Evolutionary conservation across 2,329 filamentous ascomycete genomes (phyloP).

Genomic region (Nemania sp.): DNA sequence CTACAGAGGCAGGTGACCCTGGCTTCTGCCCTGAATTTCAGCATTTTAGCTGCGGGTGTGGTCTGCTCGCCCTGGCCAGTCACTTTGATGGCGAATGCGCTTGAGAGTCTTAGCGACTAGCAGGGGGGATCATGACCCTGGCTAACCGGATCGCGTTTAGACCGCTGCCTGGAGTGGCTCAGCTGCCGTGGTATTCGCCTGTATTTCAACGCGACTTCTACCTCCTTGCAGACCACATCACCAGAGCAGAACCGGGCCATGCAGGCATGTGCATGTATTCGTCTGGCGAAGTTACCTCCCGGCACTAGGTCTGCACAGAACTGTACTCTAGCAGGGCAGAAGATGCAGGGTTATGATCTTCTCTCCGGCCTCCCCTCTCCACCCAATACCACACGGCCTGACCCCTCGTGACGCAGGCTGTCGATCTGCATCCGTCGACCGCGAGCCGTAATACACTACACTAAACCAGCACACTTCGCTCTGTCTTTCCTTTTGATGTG

Average conservation of each 20-base stretch:
- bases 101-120: no score
- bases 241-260: constrained; percentile 1
- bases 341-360: constrained; percentile 20
- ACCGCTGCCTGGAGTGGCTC: constrained; percentile 28
- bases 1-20: background rate
- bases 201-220: no score
- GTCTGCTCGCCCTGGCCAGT: no score
- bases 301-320: no score
- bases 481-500: constrained; percentile 30
- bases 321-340: constrained; percentile 20
- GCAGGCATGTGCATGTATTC: no score
- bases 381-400: constrained; percentile 8
- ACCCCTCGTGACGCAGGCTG: constrained; percentile 33
- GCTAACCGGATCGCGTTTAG: constrained; percentile 28
- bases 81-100: no score
- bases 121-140: constrained; percentile 21
- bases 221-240: no score
- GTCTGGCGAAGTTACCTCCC: no score
- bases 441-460: constrained; percentile 12
- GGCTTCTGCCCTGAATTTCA: background rate
- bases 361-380: constrained; percentile 18
- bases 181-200: constrained; percentile 23
- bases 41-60: background rate
- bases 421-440: constrained; percentile 4
- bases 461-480: background rate